Conservation (phyloP, 306 rosid species). For the Quercus glauca region DNA sequence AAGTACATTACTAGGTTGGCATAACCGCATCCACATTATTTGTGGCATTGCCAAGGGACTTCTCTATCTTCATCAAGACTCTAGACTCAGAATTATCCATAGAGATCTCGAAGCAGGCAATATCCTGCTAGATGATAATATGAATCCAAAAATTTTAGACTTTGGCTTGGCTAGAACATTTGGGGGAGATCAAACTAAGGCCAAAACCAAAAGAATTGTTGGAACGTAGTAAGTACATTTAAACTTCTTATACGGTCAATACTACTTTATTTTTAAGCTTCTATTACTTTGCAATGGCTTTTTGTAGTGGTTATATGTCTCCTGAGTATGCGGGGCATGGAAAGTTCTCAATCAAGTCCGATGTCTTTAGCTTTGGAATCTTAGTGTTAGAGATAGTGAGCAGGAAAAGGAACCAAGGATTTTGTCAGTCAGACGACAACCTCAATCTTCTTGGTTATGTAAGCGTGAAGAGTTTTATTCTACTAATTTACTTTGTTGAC, state of each 20-base stretch:
- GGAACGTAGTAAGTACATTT: constrained; percentile 48
- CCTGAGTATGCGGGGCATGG: constrained; percentile 42
- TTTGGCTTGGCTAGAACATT: constrained; percentile 53
- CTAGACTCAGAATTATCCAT: constrained; percentile 30
- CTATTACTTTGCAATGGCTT: neutral
- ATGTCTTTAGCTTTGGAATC: constrained; percentile 48
- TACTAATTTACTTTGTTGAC: no score
- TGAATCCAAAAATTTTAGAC: constrained; percentile 63
- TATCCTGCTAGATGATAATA: constrained; percentile 40
- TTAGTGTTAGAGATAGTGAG: constrained; percentile 45
- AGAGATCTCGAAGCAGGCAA: constrained; percentile 53
- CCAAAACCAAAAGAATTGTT: constrained; percentile 35
- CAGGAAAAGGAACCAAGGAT: constrained; percentile 46
- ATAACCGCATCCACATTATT: constrained; percentile 18
- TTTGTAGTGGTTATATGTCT: constrained; percentile 48
- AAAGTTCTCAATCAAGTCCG: constrained; percentile 33
- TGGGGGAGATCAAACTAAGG: constrained; percentile 41
- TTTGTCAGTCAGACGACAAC: constrained; percentile 15
- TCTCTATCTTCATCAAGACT: constrained; percentile 31
- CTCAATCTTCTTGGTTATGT: constrained; percentile 51
- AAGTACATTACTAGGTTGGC: constrained; percentile 7
- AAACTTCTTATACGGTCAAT: neutral
- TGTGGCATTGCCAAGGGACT: constrained; percentile 18
- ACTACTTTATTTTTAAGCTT: neutral
- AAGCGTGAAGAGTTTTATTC: neutral